phyloP scores from a whole-genome alignment of 495 filamentous ascomycete species.

The Astrothelium macrocarpum region DNA sequence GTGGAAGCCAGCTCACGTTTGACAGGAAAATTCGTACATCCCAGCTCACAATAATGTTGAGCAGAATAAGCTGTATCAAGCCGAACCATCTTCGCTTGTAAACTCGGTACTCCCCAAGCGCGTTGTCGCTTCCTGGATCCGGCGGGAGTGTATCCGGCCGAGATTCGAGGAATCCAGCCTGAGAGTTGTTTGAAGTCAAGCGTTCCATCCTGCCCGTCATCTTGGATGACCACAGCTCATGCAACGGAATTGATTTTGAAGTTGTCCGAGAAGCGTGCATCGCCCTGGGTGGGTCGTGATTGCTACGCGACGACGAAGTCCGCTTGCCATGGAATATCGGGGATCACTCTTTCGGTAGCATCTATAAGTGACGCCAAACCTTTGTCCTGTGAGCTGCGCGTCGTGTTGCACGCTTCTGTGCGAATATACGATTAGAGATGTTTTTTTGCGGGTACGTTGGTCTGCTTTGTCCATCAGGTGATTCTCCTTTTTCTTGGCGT shows the following conservation, averaged over 20 bases:
- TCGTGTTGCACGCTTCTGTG: too few relatives aligned
- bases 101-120: slow-evolving; percentile 49
- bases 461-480: too few relatives aligned
- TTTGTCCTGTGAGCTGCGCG: too few relatives aligned
- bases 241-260: neutral
- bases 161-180: neutral
- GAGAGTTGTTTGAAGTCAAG: neutral
- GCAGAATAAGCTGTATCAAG: slow-evolving; percentile 64
- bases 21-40: slow-evolving; percentile 49
- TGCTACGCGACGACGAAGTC: too few relatives aligned
- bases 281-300: too few relatives aligned
- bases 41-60: slow-evolving; percentile 93
- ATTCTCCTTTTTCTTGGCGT: too few relatives aligned
- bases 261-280: neutral
- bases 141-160: neutral
- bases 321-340: too few relatives aligned
- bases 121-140: neutral
- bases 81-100: slow-evolving; percentile 92
- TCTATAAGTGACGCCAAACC: too few relatives aligned
- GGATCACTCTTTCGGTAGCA: too few relatives aligned
- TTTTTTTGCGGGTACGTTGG: too few relatives aligned
- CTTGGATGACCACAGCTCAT: neutral
- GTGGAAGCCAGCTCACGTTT: neutral
- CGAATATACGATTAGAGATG: too few relatives aligned
- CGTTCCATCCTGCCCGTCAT: neutral